These are phyloP conservation scores for Suillus spraguei DNA, from an alignment of 768 basidiomycete genomes.

Conservation along the genomic window DNA sequence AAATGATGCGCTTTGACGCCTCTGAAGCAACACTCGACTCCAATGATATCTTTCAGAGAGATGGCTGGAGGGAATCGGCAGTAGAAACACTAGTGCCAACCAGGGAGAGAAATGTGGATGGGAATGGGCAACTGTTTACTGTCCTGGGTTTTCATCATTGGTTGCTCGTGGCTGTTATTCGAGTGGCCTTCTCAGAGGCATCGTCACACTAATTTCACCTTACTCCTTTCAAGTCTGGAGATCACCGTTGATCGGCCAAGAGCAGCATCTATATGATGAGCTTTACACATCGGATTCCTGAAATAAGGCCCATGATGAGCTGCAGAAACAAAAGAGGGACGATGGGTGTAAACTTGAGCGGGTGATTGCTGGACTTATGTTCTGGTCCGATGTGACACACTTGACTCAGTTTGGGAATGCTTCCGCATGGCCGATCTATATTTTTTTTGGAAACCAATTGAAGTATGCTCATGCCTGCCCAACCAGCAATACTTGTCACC, in stretches of 20 bases:
- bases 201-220: slow-evolving; percentile 12
- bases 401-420: slow-evolving; percentile 33
- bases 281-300: slow-evolving; percentile 17
- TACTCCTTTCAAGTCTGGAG: slow-evolving; percentile 8
- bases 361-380: slow-evolving; percentile 26
- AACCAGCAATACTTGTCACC: no score
- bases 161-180: slow-evolving; percentile 18
- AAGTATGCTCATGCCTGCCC: no score
- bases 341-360: slow-evolving; percentile 19
- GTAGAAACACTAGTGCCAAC: slow-evolving; percentile 18
- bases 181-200: slow-evolving; percentile 9
- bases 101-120: neutral
- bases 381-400: slow-evolving; percentile 34
- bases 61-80: slow-evolving; percentile 15
- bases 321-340: slow-evolving; percentile 21
- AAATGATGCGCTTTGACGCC: neutral
- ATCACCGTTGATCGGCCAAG: neutral
- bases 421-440: slow-evolving; percentile 29
- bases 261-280: slow-evolving; percentile 16
- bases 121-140: slow-evolving; percentile 7
- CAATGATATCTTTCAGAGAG: neutral
- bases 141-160: slow-evolving; percentile 17
- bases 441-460: slow-evolving; percentile 16
- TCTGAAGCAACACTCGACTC: slow-evolving; percentile 1
- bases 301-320: slow-evolving; percentile 16